Evolutionary conservation across 768 basidiomycete genomes (phyloP).

Genomic region (Leucosporidium creatinivorum): DNA sequence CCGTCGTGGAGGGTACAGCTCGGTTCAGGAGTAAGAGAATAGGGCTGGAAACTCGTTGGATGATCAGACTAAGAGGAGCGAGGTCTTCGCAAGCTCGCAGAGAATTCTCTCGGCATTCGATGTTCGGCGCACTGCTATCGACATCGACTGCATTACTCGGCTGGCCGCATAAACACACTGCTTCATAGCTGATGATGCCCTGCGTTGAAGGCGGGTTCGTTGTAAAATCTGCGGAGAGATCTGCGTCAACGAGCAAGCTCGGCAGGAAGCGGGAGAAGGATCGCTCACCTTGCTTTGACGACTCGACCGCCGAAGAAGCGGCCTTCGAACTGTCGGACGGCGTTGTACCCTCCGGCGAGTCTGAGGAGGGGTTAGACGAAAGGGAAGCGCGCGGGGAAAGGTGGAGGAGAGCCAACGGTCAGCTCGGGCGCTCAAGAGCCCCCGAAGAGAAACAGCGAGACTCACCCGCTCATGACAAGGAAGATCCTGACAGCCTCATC

Average conservation of each 20-base stretch:
- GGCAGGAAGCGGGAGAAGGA: slow-evolving; percentile 47
- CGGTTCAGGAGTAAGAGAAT: too few relatives aligned
- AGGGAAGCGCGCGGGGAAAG: neutral
- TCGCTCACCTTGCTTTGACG: slow-evolving; percentile 60
- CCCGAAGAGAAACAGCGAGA: slow-evolving; percentile 51
- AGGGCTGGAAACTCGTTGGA: too few relatives aligned
- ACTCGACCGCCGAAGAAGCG: slow-evolving; percentile 81
- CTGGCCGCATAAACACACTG: too few relatives aligned
- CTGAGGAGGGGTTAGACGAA: slow-evolving; percentile 37
- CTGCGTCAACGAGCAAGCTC: neutral
- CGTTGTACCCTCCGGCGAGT: slow-evolving; percentile 90
- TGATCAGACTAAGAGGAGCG: too few relatives aligned
- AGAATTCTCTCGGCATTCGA: too few relatives aligned
- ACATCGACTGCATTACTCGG: too few relatives aligned
- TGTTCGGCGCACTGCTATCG: too few relatives aligned
- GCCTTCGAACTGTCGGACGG: slow-evolving; percentile 83
- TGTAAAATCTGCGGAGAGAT: slow-evolving; percentile 16
- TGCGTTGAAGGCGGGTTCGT: slow-evolving; percentile 15
- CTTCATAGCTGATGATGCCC: slow-evolving; percentile 13
- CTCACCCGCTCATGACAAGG: slow-evolving; percentile 49
- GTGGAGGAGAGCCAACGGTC: too few relatives aligned
- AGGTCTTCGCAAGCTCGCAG: too few relatives aligned
- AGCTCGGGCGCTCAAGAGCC: neutral
- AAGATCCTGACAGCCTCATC: slow-evolving; percentile 85
- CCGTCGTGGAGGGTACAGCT: too few relatives aligned